Evolutionary conservation across 306 rosid species (phyloP).

Genomic region (Arachis hypogaea): DNA sequence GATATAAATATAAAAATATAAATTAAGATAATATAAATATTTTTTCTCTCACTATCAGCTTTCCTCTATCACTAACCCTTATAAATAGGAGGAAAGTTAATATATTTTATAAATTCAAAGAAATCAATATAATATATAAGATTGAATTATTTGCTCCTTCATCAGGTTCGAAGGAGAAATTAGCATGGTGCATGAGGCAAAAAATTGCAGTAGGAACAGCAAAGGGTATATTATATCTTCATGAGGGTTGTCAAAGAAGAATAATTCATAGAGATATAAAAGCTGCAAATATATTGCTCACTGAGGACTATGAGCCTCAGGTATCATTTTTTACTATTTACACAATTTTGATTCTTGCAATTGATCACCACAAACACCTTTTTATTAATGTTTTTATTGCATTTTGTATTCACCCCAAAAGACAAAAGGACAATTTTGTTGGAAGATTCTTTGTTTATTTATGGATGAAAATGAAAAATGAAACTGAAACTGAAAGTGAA

Average conservation of each 20-base stretch:
- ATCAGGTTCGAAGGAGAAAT: constrained; percentile 73
- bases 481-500: too few species aligned
- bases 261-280: constrained; percentile 95
- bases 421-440: constrained; percentile 15
- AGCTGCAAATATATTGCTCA: constrained; percentile 94
- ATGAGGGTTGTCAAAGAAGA: constrained; percentile 91
- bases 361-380: constrained; percentile 29
- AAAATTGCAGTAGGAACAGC: constrained; percentile 89
- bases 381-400: not conserved
- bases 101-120: too few species aligned
- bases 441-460: constrained; percentile 22
- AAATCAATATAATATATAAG: too few species aligned
- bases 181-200: constrained; percentile 76
- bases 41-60: too few species aligned
- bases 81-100: too few species aligned
- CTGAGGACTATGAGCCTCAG: constrained; percentile 81
- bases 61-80: too few species aligned
- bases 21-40: too few species aligned
- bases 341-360: constrained; percentile 22
- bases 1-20: too few species aligned
- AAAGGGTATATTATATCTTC: constrained; percentile 81
- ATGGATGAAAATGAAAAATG: constrained; percentile 19
- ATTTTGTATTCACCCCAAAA: constrained; percentile 29
- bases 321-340: constrained; percentile 46
- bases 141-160: not conserved